Conservation (phyloP, 2,329 filamentous ascomycete genomes). For the Fusarium sulawesiense region DNA sequence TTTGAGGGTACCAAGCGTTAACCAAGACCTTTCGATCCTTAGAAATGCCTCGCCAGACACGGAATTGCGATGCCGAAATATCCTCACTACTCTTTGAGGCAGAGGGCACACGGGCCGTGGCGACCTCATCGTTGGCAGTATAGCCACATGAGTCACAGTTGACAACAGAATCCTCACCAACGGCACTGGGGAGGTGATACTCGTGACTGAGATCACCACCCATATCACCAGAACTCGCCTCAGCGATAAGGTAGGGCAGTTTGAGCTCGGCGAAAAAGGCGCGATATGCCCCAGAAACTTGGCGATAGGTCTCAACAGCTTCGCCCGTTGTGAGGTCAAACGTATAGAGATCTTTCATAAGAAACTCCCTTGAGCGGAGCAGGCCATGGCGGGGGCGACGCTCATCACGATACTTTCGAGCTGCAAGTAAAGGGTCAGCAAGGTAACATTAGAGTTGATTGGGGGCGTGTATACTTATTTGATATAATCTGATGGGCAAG, state of each 20-base stretch:
- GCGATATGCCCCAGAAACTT: constrained; percentile 79
- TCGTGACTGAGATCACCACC: constrained; percentile 94
- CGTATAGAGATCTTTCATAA: constrained; percentile 99
- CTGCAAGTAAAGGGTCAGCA: constrained; percentile 55
- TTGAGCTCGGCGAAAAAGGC: constrained; percentile 85
- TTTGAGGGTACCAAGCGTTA: constrained; percentile 73
- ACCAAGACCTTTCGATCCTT: constrained; percentile 75
- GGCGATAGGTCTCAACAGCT: constrained; percentile 83
- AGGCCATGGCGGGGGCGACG: constrained; percentile 88
- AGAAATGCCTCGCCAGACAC: constrained; percentile 72
- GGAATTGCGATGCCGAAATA: constrained; percentile 37
- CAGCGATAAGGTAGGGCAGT: constrained; percentile 84
- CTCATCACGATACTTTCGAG: constrained; percentile 95
- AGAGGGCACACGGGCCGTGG: constrained; percentile 51
- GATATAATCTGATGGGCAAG: constrained; percentile 87
- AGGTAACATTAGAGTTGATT: neutral
- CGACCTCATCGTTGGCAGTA: constrained; percentile 90
- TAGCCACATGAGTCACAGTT: constrained; percentile 79
- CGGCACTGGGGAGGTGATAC: constrained; percentile 83
- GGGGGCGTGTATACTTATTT: constrained; percentile 71
- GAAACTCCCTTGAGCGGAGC: constrained; percentile 87
- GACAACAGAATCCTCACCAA: constrained; percentile 88
- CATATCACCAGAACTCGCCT: constrained; percentile 96
- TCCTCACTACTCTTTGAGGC: neutral
- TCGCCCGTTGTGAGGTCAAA: constrained; percentile 78